Percentiles rank a stretch among this genome's conserved stretches.
phyloP scores from a whole-genome alignment of 2,329 filamentous ascomycete genomes.

The Cylindrodendrum hubeiense region DNA sequence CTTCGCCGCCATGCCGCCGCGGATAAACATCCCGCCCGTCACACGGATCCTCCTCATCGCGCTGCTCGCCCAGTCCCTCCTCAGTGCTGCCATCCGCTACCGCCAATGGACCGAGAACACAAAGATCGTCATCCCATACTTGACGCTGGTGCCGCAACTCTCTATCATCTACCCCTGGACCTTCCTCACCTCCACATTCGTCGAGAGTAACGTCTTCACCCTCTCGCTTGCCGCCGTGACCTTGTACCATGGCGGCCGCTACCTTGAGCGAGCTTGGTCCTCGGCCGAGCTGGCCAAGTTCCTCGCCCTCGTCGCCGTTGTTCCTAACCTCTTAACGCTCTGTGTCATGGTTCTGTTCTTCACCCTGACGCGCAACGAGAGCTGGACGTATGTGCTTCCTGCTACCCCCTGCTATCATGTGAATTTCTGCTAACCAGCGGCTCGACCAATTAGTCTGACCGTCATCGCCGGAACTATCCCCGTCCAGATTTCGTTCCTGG shows the following conservation, averaged over 20 bases:
- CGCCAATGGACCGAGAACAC: slow-evolving; percentile 74
- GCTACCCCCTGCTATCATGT: neutral
- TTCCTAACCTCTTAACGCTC: slow-evolving; percentile 85
- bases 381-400: slow-evolving; percentile 73
- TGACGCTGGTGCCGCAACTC: slow-evolving; percentile 86
- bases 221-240: slow-evolving; percentile 81
- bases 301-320: slow-evolving; percentile 78
- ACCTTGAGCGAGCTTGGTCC: slow-evolving; percentile 96
- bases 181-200: slow-evolving; percentile 84
- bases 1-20: slow-evolving; percentile 74
- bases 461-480: slow-evolving; percentile 90
- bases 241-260: slow-evolving; percentile 91
- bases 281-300: slow-evolving; percentile 94
- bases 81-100: slow-evolving; percentile 84
- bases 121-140: slow-evolving; percentile 83
- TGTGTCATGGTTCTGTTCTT: slow-evolving; percentile 80
- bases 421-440: slow-evolving; percentile 14
- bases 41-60: slow-evolving; percentile 84
- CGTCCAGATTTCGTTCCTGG: slow-evolving; percentile 92
- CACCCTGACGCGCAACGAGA: slow-evolving; percentile 74
- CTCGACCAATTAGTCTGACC: slow-evolving; percentile 68
- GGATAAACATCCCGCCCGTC: slow-evolving; percentile 92
- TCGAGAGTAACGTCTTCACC: slow-evolving; percentile 94
- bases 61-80: slow-evolving; percentile 81
- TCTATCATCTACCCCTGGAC: slow-evolving; percentile 95